A percentile compares a stretch with the other conserved stretches of the same genome.
phyloP scores from a whole-genome alignment of 441 rosid genomes.

The Populus hybrid region DNA sequence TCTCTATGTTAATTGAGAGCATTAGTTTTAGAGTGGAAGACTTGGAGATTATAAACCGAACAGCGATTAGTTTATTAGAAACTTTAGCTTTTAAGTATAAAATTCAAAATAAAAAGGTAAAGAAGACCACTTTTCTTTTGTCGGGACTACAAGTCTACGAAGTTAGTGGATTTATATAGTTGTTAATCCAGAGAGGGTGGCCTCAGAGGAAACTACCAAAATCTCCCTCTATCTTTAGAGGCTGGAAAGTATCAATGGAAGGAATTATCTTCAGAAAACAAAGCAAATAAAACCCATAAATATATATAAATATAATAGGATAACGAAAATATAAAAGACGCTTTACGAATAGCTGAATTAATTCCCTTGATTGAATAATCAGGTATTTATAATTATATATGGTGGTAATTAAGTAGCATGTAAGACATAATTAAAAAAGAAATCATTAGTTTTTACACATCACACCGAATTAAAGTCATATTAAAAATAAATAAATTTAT shows the following conservation, averaged over 20 bases:
- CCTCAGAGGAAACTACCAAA: conserved; percentile 28
- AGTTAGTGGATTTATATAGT: conserved; percentile 47
- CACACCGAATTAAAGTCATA: no score
- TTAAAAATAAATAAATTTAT: no score
- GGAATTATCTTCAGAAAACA: not conserved
- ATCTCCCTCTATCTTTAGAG: conserved; percentile 13
- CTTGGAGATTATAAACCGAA: not conserved
- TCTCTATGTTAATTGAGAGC: not conserved
- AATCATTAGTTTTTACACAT: no score
- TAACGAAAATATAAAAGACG: not conserved
- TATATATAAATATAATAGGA: not conserved
- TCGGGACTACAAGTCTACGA: conserved; percentile 62
- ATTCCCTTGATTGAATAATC: no score
- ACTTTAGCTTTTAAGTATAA: conserved; percentile 21
- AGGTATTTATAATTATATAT: no score
- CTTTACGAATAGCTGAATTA: no score
- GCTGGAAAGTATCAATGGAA: no score
- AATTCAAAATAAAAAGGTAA: conserved; percentile 43
- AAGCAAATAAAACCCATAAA: not conserved
- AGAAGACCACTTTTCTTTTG: conserved; percentile 73
- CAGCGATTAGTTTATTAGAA: not conserved
- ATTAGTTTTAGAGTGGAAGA: not conserved
- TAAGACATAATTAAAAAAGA: no score
- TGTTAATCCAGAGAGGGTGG: conserved; percentile 19
- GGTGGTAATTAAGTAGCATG: no score